Conservation (phyloP, 169 alveolate genomes). For the Babesia caballi region DNA sequence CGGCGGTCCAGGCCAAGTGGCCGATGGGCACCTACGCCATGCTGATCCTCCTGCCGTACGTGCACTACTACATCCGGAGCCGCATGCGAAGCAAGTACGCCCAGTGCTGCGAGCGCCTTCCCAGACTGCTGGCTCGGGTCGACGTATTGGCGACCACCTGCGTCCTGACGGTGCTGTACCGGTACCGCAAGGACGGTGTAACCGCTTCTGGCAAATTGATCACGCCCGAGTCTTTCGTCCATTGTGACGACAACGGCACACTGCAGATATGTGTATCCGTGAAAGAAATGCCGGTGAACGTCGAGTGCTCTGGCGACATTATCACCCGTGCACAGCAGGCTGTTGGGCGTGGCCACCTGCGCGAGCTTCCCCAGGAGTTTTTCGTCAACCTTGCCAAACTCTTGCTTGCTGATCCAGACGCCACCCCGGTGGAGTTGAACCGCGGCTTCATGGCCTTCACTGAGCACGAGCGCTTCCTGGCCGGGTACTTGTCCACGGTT, state of each 20-base stretch:
- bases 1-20: not conserved
- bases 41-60: not conserved
- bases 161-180: not conserved
- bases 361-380: not conserved
- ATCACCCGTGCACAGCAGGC: not conserved
- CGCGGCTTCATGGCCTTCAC: not conserved
- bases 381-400: not conserved
- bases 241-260: not conserved
- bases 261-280: not conserved
- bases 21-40: not conserved
- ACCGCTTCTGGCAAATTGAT: not conserved
- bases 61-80: not conserved
- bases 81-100: not conserved
- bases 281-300: not conserved
- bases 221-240: not conserved
- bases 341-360: not conserved
- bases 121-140: not conserved
- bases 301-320: not conserved
- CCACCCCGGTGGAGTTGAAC: not conserved
- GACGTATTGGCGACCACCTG: not conserved
- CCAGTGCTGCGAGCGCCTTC: not conserved
- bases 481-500: constrained; percentile 2
- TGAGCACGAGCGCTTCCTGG: not conserved
- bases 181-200: not conserved
- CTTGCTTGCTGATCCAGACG: not conserved